Base-by-base conservation (phyloP, 352 stramenopile species). In the Lagenidium sp. region DNA sequence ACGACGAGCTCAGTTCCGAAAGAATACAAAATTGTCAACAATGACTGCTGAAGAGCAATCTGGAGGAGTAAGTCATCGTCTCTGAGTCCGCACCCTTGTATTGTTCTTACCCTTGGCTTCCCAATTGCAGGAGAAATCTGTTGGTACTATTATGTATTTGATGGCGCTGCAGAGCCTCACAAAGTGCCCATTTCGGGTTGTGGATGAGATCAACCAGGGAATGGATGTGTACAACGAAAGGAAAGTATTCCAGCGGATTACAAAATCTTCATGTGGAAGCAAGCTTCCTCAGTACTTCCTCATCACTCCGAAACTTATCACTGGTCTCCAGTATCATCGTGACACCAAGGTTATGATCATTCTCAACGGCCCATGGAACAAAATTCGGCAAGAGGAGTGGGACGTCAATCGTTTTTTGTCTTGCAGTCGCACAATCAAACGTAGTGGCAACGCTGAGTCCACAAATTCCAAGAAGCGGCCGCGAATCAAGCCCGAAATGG, bases 161-260 rank as follows among this genome's bases (percentile, higher is more conserved):
- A 94, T 94, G 82, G 82, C 82, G 23, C 65, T 94, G 4, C 82
- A 94, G 49, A 90, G 66, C 32, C 55, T 94, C 19, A 94, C 82
- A 0, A 82, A 88, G 57, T 93, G 82, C 18, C 82, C 80, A 30
- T 94, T 94, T 50, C 75, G 82, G 1, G 80, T 94, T 21, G 82
- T 94, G 23, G 82, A 94, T 52, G 82, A 94, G 46, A 93, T 94
- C 41, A 94, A 94, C 50, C 82, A 94, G 47, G 82, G 82, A 41
- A 94, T 94, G 82, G 82, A 94, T 37, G 75, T 89, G 23, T 87
- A 91, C 62, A 94, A 94, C 43, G 82, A 94, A 46, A 75, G 82
- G 38, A 93, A 93, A 49, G 80, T 94, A 20, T 94, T 94, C 59
- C 68, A 87, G 26, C 80, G 80, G 4, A 92, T 94, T 47, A 93